phyloP scores from a whole-genome alignment of 176 grass and related monocot species.

The Melocanna baccifera region DNA sequence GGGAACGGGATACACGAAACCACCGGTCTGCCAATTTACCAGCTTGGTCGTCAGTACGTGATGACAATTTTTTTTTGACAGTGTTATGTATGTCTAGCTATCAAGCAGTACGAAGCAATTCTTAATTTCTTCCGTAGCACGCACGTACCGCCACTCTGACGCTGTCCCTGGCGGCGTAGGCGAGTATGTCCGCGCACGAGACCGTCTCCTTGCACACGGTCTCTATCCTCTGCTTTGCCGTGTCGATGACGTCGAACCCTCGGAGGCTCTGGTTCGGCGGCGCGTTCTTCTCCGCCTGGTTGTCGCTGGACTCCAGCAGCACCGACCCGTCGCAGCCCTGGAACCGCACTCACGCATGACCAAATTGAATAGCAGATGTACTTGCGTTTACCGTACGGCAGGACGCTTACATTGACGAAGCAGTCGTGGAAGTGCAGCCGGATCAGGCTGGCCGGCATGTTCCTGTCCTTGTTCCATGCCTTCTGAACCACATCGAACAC shows the following conservation, averaged over 20 bases:
- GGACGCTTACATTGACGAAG: conserved; percentile 62
- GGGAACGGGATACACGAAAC: conserved; percentile 37
- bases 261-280: conserved; percentile 33
- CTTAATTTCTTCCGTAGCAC: not conserved
- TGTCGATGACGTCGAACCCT: conserved; percentile 21
- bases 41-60: not conserved
- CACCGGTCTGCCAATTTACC: conserved; percentile 46
- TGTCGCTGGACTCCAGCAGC: conserved; percentile 27
- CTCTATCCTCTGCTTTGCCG: conserved; percentile 31
- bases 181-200: conserved; percentile 37
- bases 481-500: conserved; percentile 34
- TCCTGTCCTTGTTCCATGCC: not conserved
- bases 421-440: conserved; percentile 87
- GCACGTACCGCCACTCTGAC: conserved; percentile 31
- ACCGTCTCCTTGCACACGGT: conserved; percentile 15
- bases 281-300: conserved; percentile 45
- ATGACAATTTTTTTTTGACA: no score
- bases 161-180: conserved; percentile 52
- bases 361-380: no score
- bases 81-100: not conserved
- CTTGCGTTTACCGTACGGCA: no score
- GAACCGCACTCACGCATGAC: not conserved
- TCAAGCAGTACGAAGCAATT: not conserved
- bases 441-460: conserved; percentile 46
- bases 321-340: conserved; percentile 47